A percentile compares a stretch with the other conserved stretches of the same genome.
Evolutionary conservation across 1,139 yeast species (phyloP).

Genomic region (Candida mesenterica): DNA sequence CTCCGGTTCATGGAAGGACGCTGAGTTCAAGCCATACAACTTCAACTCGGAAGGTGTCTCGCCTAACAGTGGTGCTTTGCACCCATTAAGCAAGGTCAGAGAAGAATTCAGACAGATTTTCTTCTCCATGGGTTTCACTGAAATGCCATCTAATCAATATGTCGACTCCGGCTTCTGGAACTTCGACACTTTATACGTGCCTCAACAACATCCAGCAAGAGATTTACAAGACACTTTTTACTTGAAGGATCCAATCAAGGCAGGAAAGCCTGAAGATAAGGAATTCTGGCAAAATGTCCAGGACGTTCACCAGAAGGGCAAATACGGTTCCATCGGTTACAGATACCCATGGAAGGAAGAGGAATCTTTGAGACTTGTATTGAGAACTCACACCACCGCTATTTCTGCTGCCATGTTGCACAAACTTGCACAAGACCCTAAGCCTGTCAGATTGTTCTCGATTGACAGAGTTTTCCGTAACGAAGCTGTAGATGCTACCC

Average conservation of each 20-base stretch:
- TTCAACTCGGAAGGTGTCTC: slow-evolving; percentile 91
- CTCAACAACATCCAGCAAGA: slow-evolving; percentile 99
- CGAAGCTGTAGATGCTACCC: slow-evolving; percentile 99
- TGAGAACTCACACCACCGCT: slow-evolving; percentile 97
- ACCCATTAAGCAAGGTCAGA: slow-evolving; percentile 92
- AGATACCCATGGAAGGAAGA: slow-evolving; percentile 95
- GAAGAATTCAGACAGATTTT: slow-evolving; percentile 97
- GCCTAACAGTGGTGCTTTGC: slow-evolving; percentile 89
- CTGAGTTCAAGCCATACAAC: slow-evolving; percentile 91
- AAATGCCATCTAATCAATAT: slow-evolving; percentile 97
- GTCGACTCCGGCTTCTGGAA: slow-evolving; percentile 99
- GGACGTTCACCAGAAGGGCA: slow-evolving; percentile 85
- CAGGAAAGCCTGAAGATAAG: slow-evolving; percentile 79
- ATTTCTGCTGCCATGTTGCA: slow-evolving; percentile 87
- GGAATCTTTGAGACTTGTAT: slow-evolving; percentile 86
- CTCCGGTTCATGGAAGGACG: slow-evolving; percentile 77
- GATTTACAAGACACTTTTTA: slow-evolving; percentile 98
- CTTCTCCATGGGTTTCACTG: slow-evolving; percentile 96
- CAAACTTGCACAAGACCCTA: slow-evolving; percentile 83
- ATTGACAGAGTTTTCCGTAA: slow-evolving; percentile 99
- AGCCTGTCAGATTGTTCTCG: slow-evolving; percentile 88
- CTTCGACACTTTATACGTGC: slow-evolving; percentile 92
- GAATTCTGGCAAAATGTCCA: slow-evolving; percentile 75
- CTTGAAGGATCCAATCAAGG: slow-evolving; percentile 83
- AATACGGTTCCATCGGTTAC: slow-evolving; percentile 94